Percentiles rank a stretch among this genome's conserved stretches.
These are phyloP conservation scores for Solanum aculeatissimum DNA, from an alignment of 305 asterid genomes.

Conservation along the genomic window DNA sequence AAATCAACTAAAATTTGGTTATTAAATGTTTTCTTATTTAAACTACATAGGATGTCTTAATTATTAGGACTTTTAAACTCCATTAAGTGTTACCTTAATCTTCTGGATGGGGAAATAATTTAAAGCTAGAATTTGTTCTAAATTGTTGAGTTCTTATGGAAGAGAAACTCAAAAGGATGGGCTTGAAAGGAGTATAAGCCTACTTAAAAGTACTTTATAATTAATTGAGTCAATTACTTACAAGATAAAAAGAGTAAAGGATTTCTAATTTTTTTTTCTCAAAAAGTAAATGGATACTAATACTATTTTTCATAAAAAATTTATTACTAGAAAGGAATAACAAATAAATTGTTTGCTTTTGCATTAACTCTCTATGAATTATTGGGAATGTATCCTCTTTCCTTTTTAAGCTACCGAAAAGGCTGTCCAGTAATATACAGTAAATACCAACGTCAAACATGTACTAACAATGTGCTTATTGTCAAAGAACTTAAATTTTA, in stretches of 20 bases:
- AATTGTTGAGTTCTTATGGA: neutral
- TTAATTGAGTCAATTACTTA: neutral
- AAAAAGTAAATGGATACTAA: neutral
- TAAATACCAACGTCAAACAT: neutral
- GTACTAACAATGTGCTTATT: neutral
- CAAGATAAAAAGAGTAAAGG: neutral
- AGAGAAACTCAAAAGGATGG: neutral
- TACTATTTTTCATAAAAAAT: neutral
- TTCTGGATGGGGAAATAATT: neutral
- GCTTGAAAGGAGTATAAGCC: neutral
- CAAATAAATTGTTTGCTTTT: neutral
- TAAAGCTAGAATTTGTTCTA: neutral
- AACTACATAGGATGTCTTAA: neutral
- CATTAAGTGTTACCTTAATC: neutral
- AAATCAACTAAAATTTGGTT: neutral
- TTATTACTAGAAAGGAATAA: neutral
- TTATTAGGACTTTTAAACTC: neutral
- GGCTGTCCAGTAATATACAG: neutral
- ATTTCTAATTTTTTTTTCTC: neutral
- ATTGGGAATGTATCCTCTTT: neutral
- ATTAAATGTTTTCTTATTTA: neutral
- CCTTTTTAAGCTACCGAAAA: neutral
- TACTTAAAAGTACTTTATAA: neutral
- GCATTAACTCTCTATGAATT: neutral
- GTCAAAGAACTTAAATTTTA: neutral